Evolutionary conservation across 2,329 filamentous ascomycete genomes (phyloP), one percentile per base, ranked within the genome.

Genomic region (Cordyceps sp.): DNA sequence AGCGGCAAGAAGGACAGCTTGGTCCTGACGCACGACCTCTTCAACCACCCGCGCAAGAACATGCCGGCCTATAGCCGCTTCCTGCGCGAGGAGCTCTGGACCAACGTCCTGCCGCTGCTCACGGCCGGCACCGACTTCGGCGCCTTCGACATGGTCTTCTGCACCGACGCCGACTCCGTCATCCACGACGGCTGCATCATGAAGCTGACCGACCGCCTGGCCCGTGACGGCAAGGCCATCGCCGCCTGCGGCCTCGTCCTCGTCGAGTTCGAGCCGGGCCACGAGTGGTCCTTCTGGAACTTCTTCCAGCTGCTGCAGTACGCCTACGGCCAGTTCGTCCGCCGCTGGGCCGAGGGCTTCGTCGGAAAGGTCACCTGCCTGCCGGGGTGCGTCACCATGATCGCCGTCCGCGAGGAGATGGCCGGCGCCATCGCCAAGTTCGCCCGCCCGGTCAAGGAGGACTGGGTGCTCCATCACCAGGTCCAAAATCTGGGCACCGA

Each of bases 11-110:
- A 30, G 10, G 29, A 30, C 20, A 30, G 19, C 29, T 16, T 30
- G 29, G 29, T 30, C 10, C 29, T 30, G 20, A 23, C 29, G 29
- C 29, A 30, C 19, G 29, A 30, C 16, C 29, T 30, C n/a, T 30
- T 30, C 19, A 30, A 30, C n/a, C 12, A 17, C 20, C 29, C 29
- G 13, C 29, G 29, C 5, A 20, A 30, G 19, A 23, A 15, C 29
- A 30, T 30, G 29, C 19, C 19, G 13, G 29, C 15, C 19, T 30
- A 30, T 16, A 30, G 19, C 4, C 29, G 29, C 16, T 20, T 15
- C 5, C 14, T 30, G 20, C 29, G 29, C 4, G n/a, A 23, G n/a
- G 20, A 30, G 29, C 22, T 30, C 3, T 30, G 29, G 29, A 6
- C 10, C 6, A 23, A 4, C 16, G n/a, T 30, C 2, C 29, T 30